These are phyloP conservation scores for Pestalotiopsis sp. DNA, from an alignment of 2,329 filamentous ascomycete species.

Conservation along the genomic window DNA sequence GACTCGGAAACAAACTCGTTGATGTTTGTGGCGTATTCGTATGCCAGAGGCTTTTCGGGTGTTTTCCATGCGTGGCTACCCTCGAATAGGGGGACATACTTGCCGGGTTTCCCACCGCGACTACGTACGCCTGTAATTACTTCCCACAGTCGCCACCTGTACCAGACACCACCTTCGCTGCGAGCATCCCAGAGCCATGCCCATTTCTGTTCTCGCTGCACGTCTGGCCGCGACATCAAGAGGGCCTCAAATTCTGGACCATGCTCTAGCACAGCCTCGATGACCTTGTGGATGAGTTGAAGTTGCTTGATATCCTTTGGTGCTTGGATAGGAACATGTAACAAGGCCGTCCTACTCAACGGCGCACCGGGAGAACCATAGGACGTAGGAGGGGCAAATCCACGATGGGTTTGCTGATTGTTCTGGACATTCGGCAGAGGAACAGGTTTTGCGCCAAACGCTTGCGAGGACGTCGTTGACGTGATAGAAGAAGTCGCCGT, in stretches of 20 bases:
- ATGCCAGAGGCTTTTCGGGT: slow-evolving; percentile 73
- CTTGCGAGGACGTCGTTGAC: slow-evolving; percentile 60
- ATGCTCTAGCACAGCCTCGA: slow-evolving; percentile 78
- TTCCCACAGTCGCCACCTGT: slow-evolving; percentile 90
- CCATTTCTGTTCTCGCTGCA: slow-evolving; percentile 88
- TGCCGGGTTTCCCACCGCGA: slow-evolving; percentile 44
- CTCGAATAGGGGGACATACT: slow-evolving; percentile 72
- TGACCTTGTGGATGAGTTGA: slow-evolving; percentile 82
- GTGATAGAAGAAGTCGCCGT: slow-evolving; percentile 34
- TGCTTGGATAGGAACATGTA: slow-evolving; percentile 72
- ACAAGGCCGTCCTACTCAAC: slow-evolving; percentile 48
- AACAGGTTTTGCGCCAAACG: slow-evolving; percentile 77
- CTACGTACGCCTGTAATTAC: slow-evolving; percentile 69
- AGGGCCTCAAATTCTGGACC: slow-evolving; percentile 89
- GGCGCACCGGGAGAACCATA: slow-evolving; percentile 53
- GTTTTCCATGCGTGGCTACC: slow-evolving; percentile 76
- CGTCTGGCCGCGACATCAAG: slow-evolving; percentile 82
- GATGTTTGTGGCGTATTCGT: slow-evolving; percentile 77
- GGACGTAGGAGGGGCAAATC: slow-evolving; percentile 77
- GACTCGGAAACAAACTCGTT: slow-evolving; percentile 82
- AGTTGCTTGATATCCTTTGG: slow-evolving; percentile 80
- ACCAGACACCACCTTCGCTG: slow-evolving; percentile 82
- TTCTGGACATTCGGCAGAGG: slow-evolving; percentile 41
- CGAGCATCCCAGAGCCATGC: slow-evolving; percentile 91
- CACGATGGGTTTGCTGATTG: slow-evolving; percentile 51